Conservation (phyloP, 73 alveolate genomes). For the Paramecium octaurelia region DNA sequence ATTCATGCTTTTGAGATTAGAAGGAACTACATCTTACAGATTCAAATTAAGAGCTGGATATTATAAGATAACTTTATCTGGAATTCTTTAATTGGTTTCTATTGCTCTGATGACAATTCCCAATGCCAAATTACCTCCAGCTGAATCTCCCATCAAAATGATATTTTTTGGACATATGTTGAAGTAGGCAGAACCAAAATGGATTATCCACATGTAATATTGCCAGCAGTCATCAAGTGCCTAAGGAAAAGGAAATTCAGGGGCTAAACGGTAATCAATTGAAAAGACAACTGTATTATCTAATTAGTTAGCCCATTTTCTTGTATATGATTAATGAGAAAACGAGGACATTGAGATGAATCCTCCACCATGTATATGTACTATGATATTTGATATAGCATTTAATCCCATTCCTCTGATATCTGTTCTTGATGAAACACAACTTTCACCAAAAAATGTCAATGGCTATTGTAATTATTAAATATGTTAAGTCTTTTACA, state of each 20-base stretch:
- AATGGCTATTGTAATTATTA: neutral
- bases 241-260: slow-evolving; percentile 78
- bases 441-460: neutral
- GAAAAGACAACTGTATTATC: slow-evolving; percentile 70
- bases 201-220: slow-evolving; percentile 79
- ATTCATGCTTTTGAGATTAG: slow-evolving; percentile 71
- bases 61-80: slow-evolving; percentile 81
- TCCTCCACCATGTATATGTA: slow-evolving; percentile 98
- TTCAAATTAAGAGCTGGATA: slow-evolving; percentile 88
- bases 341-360: slow-evolving; percentile 90
- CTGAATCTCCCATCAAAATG: slow-evolving; percentile 82
- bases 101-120: slow-evolving; percentile 78
- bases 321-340: slow-evolving; percentile 87
- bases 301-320: slow-evolving; percentile 89
- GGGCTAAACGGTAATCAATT: slow-evolving; percentile 82
- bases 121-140: slow-evolving; percentile 84
- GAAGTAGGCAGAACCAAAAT: slow-evolving; percentile 65
- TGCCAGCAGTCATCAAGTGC: slow-evolving; percentile 86
- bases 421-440: neutral
- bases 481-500: neutral
- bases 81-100: slow-evolving; percentile 79
- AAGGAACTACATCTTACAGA: slow-evolving; percentile 63
- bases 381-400: slow-evolving; percentile 48
- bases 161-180: slow-evolving; percentile 65
- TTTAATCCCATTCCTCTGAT: neutral